Evolutionary conservation across 345 rosid genomes (phyloP), one percentile per base, ranked within the genome.

Genomic region (Eucalyptus regnans): DNA sequence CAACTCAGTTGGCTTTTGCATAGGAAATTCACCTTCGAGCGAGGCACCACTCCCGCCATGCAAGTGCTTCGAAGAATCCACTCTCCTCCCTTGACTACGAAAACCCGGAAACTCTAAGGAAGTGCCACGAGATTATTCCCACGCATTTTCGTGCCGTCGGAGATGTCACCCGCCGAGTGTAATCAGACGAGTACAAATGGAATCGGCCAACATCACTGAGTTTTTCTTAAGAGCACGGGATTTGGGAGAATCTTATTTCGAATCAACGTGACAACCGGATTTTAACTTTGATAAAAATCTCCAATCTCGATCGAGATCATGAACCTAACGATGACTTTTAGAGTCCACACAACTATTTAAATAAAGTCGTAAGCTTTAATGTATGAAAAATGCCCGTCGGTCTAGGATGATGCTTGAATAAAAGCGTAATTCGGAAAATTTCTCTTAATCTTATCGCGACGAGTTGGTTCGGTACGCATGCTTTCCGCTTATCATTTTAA

Each of bases 191-290:
- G 76, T 0, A n/a, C 76, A 15, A 14, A 64, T n/a, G 76, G 37
- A 64, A 64, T 64, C 37, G 1, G 2, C 37, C 76, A 7, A 4
- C 41, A 8, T n/a, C 20, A 0, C 15, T 4, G 76, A n/a, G 17
- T 15, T 64, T 15, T n/a, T n/a, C 6, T n/a, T 7, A n/a, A 64
- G 2, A 15, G 10, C 9, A 31, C 0, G 41, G 3, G 20, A 64
- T 16, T 64, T 64, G 3, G 1, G 0, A 7, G 17, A 62, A 62
- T 62, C 17, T 62, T 29, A 62, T 29, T 29, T 27, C 15, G 0
- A 29, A 62, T 62, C 68, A 12, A n/a, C 1, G 9, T 4, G 41
- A 16, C 1, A 14, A 15, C 0, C 2, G 3, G 1, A 64, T 64
- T 64, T n/a, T 64, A 15, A 33, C 11, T 37, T 2, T 4, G 2